These are phyloP conservation scores for Lodderomyces pseudojiufengensis DNA, from an alignment of 1,139 yeast genomes.

Conservation along the genomic window DNA sequence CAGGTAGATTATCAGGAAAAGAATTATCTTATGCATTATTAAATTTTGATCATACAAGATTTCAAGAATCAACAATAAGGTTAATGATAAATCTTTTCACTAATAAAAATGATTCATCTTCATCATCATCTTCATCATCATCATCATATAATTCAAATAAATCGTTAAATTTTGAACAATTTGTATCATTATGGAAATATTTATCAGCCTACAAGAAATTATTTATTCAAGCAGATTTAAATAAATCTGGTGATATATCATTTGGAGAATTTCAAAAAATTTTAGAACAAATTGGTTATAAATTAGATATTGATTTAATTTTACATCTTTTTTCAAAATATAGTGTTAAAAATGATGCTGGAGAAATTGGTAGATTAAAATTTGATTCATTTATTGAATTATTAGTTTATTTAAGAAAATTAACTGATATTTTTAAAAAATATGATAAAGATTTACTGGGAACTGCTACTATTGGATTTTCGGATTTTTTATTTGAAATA, in stretches of 20 bases:
- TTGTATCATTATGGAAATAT: constrained; percentile 69
- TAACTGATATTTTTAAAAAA: constrained; percentile 76
- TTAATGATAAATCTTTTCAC: constrained; percentile 63
- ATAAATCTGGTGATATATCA: constrained; percentile 59
- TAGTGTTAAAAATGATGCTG: constrained; percentile 36
- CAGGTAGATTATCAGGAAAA: constrained; percentile 54
- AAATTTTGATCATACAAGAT: constrained; percentile 63
- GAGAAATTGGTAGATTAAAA: constrained; percentile 54
- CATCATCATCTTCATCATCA: constrained; percentile 11
- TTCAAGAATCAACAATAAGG: constrained; percentile 58
- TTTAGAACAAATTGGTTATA: constrained; percentile 68
- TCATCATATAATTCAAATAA: constrained; percentile 24
- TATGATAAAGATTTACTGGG: constrained; percentile 77
- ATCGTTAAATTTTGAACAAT: constrained; percentile 56
- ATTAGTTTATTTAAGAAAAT: constrained; percentile 69
- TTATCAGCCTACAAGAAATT: constrained; percentile 68
- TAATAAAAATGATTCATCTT: constrained; percentile 3
- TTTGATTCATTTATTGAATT: constrained; percentile 84
- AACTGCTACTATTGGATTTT: constrained; percentile 70
- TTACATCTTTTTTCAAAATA: constrained; percentile 60
- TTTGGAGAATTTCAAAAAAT: constrained; percentile 67
- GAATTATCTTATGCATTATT: constrained; percentile 63
- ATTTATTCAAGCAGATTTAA: constrained; percentile 60
- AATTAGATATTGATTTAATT: constrained; percentile 59
- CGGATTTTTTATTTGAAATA: constrained; percentile 71